These are phyloP conservation scores for Penicillium lagena DNA, from an alignment of 495 filamentous ascomycete species.

Conservation along the genomic window DNA sequence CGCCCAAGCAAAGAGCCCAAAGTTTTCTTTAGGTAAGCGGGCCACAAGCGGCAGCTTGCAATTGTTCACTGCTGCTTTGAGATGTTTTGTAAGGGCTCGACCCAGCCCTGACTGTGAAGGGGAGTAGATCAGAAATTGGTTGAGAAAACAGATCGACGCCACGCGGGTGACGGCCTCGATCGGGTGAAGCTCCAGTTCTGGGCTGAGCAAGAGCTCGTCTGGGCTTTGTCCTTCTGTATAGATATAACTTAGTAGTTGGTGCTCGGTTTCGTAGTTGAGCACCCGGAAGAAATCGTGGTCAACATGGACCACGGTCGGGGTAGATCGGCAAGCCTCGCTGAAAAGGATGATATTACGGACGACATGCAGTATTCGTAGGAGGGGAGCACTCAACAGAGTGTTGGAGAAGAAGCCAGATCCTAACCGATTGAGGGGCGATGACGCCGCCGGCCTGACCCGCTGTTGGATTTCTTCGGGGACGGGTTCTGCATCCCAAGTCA, in stretches of 20 bases:
- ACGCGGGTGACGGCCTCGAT: conserved; percentile 25
- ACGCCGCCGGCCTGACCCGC: conserved; percentile 18
- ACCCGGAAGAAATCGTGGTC: conserved; percentile 26
- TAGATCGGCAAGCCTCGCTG: conserved; percentile 9
- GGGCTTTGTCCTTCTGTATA: conserved; percentile 6
- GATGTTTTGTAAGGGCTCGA: conserved; percentile 29
- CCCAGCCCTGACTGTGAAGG: conserved; percentile 26
- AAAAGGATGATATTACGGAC: conserved; percentile 24
- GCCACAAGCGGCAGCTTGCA: conserved; percentile 15
- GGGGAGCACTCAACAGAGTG: conserved; percentile 14
- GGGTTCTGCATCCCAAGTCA: conserved; percentile 23
- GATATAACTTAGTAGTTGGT: conserved; percentile 30
- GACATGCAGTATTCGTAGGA: conserved; percentile 16
- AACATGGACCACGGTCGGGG: conserved; percentile 3
- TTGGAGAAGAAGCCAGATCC: conserved; percentile 21
- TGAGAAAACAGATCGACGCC: conserved; percentile 25
- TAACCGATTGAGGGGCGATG: conserved; percentile 16
- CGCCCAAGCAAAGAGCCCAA: conserved; percentile 22
- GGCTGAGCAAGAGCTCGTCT: neutral
- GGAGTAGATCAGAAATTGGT: conserved; percentile 27
- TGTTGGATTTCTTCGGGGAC: conserved; percentile 18
- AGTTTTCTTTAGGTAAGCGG: conserved; percentile 13
- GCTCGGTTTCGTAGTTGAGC: conserved; percentile 25
- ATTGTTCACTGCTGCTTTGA: conserved; percentile 10
- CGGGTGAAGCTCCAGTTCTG: conserved; percentile 11